Base-by-base conservation (phyloP, 306 rosid genomes). In the Ammopiptanthus mongolicus region DNA sequence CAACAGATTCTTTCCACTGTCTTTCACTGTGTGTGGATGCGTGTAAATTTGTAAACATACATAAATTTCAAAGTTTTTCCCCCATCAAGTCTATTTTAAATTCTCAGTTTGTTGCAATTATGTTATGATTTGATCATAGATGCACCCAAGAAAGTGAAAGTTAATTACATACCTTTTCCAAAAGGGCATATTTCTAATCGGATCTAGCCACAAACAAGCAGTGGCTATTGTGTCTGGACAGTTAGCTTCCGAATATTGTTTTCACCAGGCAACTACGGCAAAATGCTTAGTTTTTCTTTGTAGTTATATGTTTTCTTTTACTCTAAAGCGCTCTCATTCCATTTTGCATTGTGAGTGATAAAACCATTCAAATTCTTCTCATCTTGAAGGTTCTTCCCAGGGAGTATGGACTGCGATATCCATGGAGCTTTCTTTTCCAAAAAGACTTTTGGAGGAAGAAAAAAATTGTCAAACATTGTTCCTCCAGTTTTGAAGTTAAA, bases 381-480 rank as follows among this genome's bases (percentile, higher is more conserved):
- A 18, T 77, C 28, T 79, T 72, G 78, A 83, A 94, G 98, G 93
- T 91, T 76, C 96, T 94, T 83, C 90, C 95, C 31, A 83, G 89
- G 76, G 96, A 94, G 82, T 87, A 91, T 87, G 98, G 96, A 56
- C 64, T 63, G 19, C 90, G 78, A 72, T 87, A 86, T 82, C 90
- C 91, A 41, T 94, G 97, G 97, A 87, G 75, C 78, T 94, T 89
- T 81, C 80, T 90, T 81, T 88, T 88, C 69, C 80, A 33, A 52
- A 82, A 73, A 71, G 80, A 63, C 68, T 90, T 85, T 44, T 87
- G 87, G 91, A 88, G 74, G 75, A 88, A 75, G 85, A 80, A 83
- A 75, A 79, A 55, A 63, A 25, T 39, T 51, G 77, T 25, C 15
- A 65, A 78, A 41, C 56, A 63, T 69, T 70, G 78, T 39, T 74